Percentiles rank a stretch among this genome's conserved stretches.
These are phyloP conservation scores for Eucalyptus globulus DNA, from an alignment of 345 rosid genomes.

Conservation along the genomic window DNA sequence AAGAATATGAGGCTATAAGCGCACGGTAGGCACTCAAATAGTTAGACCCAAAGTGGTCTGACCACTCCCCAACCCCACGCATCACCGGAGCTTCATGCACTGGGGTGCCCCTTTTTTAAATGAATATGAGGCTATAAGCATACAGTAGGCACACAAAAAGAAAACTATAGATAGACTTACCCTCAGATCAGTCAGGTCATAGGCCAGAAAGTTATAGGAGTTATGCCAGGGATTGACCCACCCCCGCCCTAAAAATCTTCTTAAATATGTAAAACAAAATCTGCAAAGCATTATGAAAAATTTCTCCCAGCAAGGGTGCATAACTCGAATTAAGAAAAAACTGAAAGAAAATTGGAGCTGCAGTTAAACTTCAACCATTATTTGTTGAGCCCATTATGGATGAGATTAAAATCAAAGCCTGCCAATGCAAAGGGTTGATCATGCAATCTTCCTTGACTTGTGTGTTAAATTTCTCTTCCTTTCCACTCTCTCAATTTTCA, in stretches of 20 bases:
- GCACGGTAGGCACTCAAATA: neutral
- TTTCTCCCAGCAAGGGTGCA: neutral
- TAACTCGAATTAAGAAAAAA: neutral
- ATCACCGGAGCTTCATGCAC: neutral
- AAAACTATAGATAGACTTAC: neutral
- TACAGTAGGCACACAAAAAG: neutral
- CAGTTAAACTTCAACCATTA: neutral
- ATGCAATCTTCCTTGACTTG: neutral
- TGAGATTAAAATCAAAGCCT: neutral
- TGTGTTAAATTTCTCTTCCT: neutral
- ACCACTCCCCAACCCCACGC: neutral
- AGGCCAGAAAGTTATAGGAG: neutral
- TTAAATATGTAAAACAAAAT: neutral
- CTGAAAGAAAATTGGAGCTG: neutral
- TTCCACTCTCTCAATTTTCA: neutral
- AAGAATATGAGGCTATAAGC: neutral
- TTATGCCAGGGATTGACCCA: neutral
- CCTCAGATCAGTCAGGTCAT: neutral
- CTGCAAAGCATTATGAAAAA: neutral
- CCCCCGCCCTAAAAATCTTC: neutral
- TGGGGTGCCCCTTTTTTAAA: neutral
- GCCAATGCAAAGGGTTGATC: neutral
- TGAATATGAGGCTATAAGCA: neutral
- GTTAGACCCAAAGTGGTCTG: neutral
- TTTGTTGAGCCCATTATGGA: neutral